A percentile compares a stretch with the other conserved stretches of the same genome.
phyloP scores from a whole-genome alignment of 2,329 filamentous ascomycete species.

The Cladophialophora yegresii region DNA sequence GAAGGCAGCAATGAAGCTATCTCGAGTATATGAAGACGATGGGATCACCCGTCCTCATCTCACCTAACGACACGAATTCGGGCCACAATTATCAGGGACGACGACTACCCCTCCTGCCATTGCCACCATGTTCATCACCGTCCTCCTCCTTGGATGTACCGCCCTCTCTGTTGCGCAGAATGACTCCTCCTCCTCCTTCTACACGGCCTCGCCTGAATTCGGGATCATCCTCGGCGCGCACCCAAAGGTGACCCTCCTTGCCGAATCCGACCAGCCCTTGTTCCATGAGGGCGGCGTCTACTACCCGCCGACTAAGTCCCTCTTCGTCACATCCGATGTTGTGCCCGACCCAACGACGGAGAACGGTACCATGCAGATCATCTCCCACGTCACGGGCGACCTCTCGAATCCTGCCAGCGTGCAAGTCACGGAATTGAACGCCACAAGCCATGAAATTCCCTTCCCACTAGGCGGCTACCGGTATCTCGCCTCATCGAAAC shows the following conservation, averaged over 20 bases:
- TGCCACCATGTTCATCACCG: not conserved
- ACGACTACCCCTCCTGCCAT: not conserved
- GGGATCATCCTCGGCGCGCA: constrained; percentile 4
- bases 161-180: constrained; percentile 1
- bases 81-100: not conserved
- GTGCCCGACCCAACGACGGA: constrained; percentile 2
- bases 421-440: constrained; percentile 6
- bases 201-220: constrained; percentile 7
- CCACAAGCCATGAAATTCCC: constrained; percentile 1
- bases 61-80: not conserved
- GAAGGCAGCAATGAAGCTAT: not conserved
- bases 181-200: constrained; percentile 4
- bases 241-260: constrained; percentile 8
- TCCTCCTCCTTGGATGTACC: not conserved
- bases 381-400: constrained; percentile 11
- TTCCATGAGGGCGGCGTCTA: constrained; percentile 19
- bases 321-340: constrained; percentile 12
- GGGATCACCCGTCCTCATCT: not conserved
- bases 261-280: constrained; percentile 8
- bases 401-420: constrained; percentile 2
- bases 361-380: constrained; percentile 10
- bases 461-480: constrained; percentile 6
- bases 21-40: not conserved
- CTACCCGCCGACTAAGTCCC: constrained; percentile 10
- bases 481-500: not conserved